Conservation (phyloP, 163 green algal genomes). For the Smithsoniella earleae region DNA sequence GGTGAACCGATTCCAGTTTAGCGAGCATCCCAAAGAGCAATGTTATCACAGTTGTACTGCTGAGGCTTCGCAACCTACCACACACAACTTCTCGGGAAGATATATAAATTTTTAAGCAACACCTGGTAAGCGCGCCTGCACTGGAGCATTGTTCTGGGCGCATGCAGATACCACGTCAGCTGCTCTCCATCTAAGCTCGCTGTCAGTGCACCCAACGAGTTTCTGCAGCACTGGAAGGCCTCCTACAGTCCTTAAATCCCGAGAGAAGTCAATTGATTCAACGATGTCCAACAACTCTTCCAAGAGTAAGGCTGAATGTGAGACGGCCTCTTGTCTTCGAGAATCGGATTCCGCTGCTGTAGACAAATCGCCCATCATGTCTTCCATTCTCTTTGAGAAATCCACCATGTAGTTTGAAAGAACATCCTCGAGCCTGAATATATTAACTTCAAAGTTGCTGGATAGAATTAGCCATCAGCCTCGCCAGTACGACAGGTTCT, state of each 20-base stretch:
- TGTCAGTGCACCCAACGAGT: not conserved
- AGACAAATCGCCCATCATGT: constrained; percentile 5
- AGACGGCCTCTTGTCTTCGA: too few relatives aligned
- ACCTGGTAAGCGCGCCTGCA: constrained; percentile 13
- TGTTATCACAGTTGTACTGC: too few relatives aligned
- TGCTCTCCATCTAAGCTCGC: not conserved
- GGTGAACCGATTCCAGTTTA: too few relatives aligned
- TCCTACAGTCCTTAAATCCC: constrained; percentile 1
- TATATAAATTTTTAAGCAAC: too few relatives aligned
- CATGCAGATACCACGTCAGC: constrained; percentile 14
- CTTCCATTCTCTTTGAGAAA: constrained; percentile 19
- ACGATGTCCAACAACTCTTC: constrained; percentile 17
- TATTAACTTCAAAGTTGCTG: too few relatives aligned
- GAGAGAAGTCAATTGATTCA: constrained; percentile 8
- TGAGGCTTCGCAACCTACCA: too few relatives aligned
- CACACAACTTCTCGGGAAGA: too few relatives aligned
- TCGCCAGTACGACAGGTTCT: too few relatives aligned
- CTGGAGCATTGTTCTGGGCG: constrained; percentile 3
- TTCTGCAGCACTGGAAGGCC: constrained; percentile 9
- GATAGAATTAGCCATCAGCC: too few relatives aligned
- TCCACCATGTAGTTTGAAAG: constrained; percentile 26
- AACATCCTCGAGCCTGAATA: constrained; percentile 10
- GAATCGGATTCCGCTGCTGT: too few relatives aligned
- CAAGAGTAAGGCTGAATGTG: not conserved
- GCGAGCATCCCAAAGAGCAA: too few relatives aligned